Percentiles rank a stretch among this genome's conserved stretches.
Evolutionary conservation across 176 grass and related monocot species (phyloP).

Genomic region (Oryza meridionalis): DNA sequence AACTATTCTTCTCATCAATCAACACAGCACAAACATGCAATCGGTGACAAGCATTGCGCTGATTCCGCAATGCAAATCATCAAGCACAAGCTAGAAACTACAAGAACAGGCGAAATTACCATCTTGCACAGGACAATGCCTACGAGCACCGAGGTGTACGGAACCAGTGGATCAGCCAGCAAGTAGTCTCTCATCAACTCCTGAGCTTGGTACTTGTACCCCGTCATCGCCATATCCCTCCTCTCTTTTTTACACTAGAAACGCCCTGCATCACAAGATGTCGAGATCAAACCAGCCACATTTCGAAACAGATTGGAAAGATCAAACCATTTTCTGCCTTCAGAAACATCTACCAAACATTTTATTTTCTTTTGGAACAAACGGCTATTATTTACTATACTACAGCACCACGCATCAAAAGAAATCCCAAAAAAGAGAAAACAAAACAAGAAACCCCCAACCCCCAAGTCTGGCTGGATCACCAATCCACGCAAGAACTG

Average conservation of each 20-base stretch:
- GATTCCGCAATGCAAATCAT: constrained; percentile 16
- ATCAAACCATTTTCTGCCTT: constrained; percentile 18
- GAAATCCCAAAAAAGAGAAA: neutral
- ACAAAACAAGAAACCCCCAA: neutral
- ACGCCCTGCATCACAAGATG: constrained; percentile 36
- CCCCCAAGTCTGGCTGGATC: neutral
- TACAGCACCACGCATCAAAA: neutral
- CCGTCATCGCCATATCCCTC: constrained; percentile 49
- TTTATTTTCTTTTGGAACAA: neutral
- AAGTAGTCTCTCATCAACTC: constrained; percentile 76
- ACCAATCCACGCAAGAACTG: neutral
- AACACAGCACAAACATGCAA: neutral
- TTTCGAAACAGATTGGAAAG: neutral
- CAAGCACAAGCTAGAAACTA: neutral
- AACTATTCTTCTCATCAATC: neutral
- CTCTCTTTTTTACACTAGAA: neutral
- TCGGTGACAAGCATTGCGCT: neutral
- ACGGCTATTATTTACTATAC: neutral
- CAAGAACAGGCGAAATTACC: constrained; percentile 50
- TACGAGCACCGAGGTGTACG: constrained; percentile 69
- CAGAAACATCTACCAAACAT: neutral
- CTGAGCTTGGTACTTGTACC: constrained; percentile 75
- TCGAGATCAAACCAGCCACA: neutral
- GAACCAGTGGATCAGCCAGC: constrained; percentile 70
- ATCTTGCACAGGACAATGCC: constrained; percentile 89